Base-by-base conservation (phyloP, 139 green algal genomes). In the Closterium sp. region DNA sequence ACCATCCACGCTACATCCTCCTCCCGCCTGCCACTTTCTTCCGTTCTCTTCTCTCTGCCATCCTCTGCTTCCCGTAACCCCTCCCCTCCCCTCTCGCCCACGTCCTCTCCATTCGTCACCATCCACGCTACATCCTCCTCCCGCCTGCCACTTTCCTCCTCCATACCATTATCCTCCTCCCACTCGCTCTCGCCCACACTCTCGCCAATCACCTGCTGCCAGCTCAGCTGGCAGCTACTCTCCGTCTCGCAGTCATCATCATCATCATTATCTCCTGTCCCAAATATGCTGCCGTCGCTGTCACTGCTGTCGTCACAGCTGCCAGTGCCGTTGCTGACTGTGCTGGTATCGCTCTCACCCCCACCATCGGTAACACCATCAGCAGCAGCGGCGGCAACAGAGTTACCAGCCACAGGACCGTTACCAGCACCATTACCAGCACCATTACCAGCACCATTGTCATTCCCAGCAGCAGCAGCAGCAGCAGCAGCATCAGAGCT, bases 361-460 rank as follows among this genome's bases (percentile, higher is more conserved):
- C 10, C 4, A 33, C 76, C 76, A 34, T 23, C 83, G 30, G 16
- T 19, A 86, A 21, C 83, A 86, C 19, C 28, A 86, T 33, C 81
- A n/a, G 23, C 69, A 84, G 23, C 69, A 84, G 23, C 69, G 28
- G 23, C 69, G 9, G 23, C 81, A 85, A 6, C 23, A 85, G 28
- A 3, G 30, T 33, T 19, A 86, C 8, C 83, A 86, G n/a, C 83
- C 30, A 12, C 83, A 86, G 0, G 21, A 86, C 8, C 86, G 7
- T 84, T 21, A 89, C 4, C 86, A 89, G n/a, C 23, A 33, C 4
- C 86, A 89, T 85, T 21, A 89, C 2, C 86, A 89, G 5, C 86
- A 89, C 9, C 86, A 89, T 3, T 23, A 89, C 5, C n/a, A 89
- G 7, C 30, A 89, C 0, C 86, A 4, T 2, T 89, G 16, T 28